Conservation (phyloP, 2,329 filamentous ascomycete species). For the Penicillium sp. region DNA sequence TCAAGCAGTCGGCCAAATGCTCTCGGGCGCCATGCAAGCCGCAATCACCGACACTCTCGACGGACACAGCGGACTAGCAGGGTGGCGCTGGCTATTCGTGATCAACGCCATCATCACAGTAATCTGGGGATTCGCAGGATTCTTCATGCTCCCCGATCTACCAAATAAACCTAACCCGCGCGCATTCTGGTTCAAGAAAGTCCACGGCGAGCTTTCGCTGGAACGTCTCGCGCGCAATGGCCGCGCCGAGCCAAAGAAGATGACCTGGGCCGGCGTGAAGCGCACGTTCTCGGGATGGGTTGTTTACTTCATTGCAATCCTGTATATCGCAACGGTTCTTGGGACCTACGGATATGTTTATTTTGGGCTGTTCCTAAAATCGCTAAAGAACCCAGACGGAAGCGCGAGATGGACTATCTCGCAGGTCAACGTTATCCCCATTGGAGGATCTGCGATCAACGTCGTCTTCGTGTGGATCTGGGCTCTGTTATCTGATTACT, state of each 20-base stretch:
- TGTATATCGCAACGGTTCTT: slow-evolving; percentile 49
- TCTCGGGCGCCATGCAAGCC: slow-evolving; percentile 32
- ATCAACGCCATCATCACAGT: slow-evolving; percentile 41
- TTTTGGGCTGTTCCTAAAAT: slow-evolving; percentile 25
- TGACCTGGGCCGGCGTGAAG: slow-evolving; percentile 46
- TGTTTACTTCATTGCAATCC: slow-evolving; percentile 46
- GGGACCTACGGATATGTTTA: slow-evolving; percentile 47
- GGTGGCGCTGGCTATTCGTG: slow-evolving; percentile 41
- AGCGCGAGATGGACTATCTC: slow-evolving; percentile 44
- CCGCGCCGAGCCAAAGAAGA: slow-evolving; percentile 47
- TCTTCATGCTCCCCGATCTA: slow-evolving; percentile 41
- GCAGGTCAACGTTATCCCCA: slow-evolving; percentile 51
- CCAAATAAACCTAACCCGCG: slow-evolving; percentile 34
- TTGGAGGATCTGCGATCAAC: slow-evolving; percentile 50
- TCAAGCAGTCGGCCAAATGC: slow-evolving; percentile 31
- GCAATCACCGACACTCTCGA: slow-evolving; percentile 34
- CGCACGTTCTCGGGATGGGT: slow-evolving; percentile 48
- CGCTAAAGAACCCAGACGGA: slow-evolving; percentile 38
- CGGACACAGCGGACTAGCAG: slow-evolving; percentile 30
- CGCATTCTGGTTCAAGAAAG: slow-evolving; percentile 44
- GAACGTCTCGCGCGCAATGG: slow-evolving; percentile 45
- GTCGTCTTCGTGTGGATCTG: slow-evolving; percentile 55
- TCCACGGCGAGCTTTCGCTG: slow-evolving; percentile 45
- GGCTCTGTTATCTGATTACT: slow-evolving; percentile 52
- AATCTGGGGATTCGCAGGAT: slow-evolving; percentile 34